phyloP scores from a whole-genome alignment of 140 eudicot genomes.

The Ambrosia hybrid region DNA sequence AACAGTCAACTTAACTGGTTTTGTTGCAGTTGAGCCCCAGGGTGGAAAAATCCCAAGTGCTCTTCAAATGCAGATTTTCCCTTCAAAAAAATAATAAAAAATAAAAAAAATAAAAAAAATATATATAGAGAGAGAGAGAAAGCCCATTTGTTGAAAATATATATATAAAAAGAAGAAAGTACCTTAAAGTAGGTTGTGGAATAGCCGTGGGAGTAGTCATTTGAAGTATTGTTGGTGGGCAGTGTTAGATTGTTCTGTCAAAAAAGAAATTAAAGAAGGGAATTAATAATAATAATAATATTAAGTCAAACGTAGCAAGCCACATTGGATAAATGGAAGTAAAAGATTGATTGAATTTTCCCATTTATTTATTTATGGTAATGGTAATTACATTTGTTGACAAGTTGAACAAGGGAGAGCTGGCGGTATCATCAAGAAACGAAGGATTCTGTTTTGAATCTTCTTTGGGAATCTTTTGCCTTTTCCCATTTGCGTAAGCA shows the following conservation, averaged over 20 bases:
- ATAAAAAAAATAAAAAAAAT: no score
- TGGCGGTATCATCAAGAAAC: slow-evolving; percentile 92
- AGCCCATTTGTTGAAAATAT: neutral
- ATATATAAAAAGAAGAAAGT: slow-evolving; percentile 5
- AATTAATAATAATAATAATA: no score
- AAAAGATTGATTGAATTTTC: no score
- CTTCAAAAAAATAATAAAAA: slow-evolving; percentile 28
- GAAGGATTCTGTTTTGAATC: slow-evolving; percentile 35
- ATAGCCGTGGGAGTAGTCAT: slow-evolving; percentile 67
- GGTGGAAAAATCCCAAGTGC: slow-evolving; percentile 48
- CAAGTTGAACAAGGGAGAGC: slow-evolving; percentile 63
- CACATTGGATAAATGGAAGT: no score
- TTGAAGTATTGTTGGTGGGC: slow-evolving; percentile 35
- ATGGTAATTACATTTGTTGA: slow-evolving; percentile 6
- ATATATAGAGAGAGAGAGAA: no score
- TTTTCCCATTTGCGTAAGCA: slow-evolving; percentile 23
- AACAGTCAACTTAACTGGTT: slow-evolving; percentile 54
- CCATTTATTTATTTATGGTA: no score
- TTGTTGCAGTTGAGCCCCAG: slow-evolving; percentile 52
- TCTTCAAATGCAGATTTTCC: slow-evolving; percentile 54
- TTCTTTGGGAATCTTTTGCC: slow-evolving; percentile 31
- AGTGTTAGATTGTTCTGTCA: slow-evolving; percentile 48
- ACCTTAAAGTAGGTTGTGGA: slow-evolving; percentile 80
- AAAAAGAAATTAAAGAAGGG: neutral
- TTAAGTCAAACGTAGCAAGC: no score